Conservation (phyloP, 352 stramenopile genomes). For the Achlya hypogyna region DNA sequence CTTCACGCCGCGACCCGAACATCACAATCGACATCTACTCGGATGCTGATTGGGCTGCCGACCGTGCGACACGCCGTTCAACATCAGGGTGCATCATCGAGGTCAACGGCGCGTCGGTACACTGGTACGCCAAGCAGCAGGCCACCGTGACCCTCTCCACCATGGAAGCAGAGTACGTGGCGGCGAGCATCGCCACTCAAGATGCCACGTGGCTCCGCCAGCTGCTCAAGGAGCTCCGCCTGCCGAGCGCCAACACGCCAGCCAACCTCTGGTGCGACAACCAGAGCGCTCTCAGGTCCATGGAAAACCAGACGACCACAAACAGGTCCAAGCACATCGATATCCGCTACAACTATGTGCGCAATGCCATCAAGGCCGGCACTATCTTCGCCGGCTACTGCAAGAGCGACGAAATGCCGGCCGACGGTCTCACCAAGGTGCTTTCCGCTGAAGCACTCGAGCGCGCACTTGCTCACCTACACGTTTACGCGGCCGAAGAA, state of each 20-base stretch:
- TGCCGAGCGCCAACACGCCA: neutral
- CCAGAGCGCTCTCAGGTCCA: neutral
- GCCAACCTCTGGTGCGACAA: conserved; percentile 2
- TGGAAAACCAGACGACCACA: neutral
- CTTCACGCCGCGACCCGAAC: too few species aligned
- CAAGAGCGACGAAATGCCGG: conserved; percentile 19
- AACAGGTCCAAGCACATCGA: conserved; percentile 29
- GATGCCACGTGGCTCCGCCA: neutral
- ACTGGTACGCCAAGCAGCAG: conserved; percentile 4
- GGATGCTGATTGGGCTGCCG: conserved; percentile 17
- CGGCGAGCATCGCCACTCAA: neutral
- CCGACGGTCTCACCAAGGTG: conserved; percentile 23
- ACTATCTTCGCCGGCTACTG: conserved; percentile 29
- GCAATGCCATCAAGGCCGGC: conserved; percentile 24
- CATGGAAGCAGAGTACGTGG: conserved; percentile 22
- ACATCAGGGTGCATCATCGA: conserved; percentile 15
- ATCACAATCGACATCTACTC: neutral
- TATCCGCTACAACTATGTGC: conserved; percentile 24
- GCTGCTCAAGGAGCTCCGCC: neutral
- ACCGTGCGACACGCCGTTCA: conserved; percentile 13
- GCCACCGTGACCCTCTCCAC: conserved; percentile 15
- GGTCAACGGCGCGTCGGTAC: conserved; percentile 1
- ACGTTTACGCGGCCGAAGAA: neutral
- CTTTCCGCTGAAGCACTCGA: neutral
- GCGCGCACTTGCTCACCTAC: neutral